Percentiles rank a stretch among this genome's conserved stretches.
Conservation (phyloP, 2,329 filamentous ascomycete genomes). For the Beauveria sp. region DNA sequence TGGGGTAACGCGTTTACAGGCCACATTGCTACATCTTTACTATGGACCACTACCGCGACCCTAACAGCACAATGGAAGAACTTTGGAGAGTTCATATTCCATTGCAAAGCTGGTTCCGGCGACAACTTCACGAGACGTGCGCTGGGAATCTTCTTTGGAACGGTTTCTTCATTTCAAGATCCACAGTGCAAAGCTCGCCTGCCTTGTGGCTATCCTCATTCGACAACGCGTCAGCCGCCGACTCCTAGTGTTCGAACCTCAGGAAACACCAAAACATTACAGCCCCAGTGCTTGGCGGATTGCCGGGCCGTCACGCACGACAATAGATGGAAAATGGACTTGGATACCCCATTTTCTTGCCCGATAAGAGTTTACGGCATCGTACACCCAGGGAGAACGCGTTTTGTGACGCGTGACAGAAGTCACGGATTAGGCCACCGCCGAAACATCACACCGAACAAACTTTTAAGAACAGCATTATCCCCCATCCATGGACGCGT, state of each 20-base stretch:
- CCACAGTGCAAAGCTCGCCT: background rate
- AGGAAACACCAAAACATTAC: background rate
- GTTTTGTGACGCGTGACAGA: background rate
- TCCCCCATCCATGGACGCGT: background rate
- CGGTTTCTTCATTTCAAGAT: background rate
- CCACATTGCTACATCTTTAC: background rate
- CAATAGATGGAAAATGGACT: background rate
- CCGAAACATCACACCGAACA: background rate
- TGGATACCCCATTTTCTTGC: background rate
- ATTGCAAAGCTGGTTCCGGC: background rate
- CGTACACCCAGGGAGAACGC: background rate
- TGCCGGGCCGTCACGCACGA: background rate
- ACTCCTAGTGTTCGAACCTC: background rate
- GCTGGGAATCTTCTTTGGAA: background rate
- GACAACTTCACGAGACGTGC: background rate
- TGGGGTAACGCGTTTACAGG: background rate
- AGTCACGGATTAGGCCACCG: background rate
- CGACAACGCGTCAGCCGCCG: background rate
- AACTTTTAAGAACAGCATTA: background rate
- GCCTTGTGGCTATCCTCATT: background rate
- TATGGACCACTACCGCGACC: background rate
- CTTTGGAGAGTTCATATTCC: background rate
- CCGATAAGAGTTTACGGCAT: background rate
- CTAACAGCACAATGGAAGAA: background rate
- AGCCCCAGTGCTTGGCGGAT: background rate